Base-by-base conservation (phyloP, 768 basidiomycete genomes). In the Porpolomopsis calyptriformis region DNA sequence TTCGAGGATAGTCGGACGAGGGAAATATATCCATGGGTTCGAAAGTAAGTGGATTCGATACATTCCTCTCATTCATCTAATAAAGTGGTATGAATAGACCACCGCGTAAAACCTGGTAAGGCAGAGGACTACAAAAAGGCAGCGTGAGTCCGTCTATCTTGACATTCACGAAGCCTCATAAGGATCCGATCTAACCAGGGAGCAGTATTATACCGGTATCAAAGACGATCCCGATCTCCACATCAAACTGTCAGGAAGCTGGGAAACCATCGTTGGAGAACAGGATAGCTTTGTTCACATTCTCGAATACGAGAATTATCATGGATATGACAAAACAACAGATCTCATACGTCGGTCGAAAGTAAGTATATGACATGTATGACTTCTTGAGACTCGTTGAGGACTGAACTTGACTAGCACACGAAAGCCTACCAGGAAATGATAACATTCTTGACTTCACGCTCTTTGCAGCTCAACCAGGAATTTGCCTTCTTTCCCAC, bases 401-500 rank as follows among this genome's bases (percentile, higher is more conserved):
- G 35, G 39, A 26, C 24, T 39, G 20, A 39, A 16, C 35, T 18
- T 36, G 26, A 40, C 46, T 53, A 87, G 78, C 85, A 92, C 54
- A 62, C 68, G 45, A 67, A 77, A 36, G 73, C 81, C 40, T 89
- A 81, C 64, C 69, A 78, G 50, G 74, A 73, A 19, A 76, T 97
- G 69, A 72, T 89, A 10, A 93, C 92, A 4, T 76, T 77, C 58
- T 61, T 98, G 31, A 71, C 64, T 10, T 80, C 78, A 12, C 79
- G 93, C 34, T 72, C 80, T 24, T 73, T 74, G 12, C 90, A 94
- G 54, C 74, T 94, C 40, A 80, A 77, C 54, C 89, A 91, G 60
- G 94, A 99, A 61, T 99, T 99, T 64, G 89, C 88, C 1, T 94
- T 97, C 68, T 80, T 93, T 59, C 90, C 92, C 4, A 88, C 91